phyloP scores from a whole-genome alignment of 345 rosid species.

The Acer saccharum region DNA sequence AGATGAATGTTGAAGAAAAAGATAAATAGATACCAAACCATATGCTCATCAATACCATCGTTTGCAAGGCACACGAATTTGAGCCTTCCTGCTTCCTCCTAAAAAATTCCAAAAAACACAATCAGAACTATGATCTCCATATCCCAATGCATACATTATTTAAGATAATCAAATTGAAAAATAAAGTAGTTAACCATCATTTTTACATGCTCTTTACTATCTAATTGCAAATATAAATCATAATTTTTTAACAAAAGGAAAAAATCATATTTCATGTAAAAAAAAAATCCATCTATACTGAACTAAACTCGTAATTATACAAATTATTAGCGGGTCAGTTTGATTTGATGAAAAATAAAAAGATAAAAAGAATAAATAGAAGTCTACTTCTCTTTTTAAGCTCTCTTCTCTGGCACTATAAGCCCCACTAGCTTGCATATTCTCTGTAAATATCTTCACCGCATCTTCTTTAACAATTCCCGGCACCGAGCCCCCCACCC shows the following conservation, averaged over 20 bases:
- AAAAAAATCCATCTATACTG: not conserved
- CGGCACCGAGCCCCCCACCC: slow-evolving; percentile 41
- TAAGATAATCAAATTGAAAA: not conserved
- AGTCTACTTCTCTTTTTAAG: slow-evolving; percentile 80
- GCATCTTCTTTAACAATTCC: slow-evolving; percentile 77
- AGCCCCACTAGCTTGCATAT: slow-evolving; percentile 96
- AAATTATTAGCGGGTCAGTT: not conserved
- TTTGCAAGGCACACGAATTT: slow-evolving; percentile 81
- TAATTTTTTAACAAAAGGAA: not conserved
- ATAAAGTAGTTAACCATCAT: not conserved
- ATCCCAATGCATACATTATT: not conserved
- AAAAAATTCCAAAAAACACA: slow-evolving; percentile 14
- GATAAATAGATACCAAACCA: slow-evolving; percentile 80
- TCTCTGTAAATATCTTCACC: slow-evolving; percentile 82
- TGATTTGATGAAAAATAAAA: not conserved
- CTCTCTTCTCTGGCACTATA: slow-evolving; percentile 94
- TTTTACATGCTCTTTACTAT: not conserved
- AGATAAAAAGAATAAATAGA: not conserved
- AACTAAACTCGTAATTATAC: not conserved
- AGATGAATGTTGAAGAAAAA: slow-evolving; percentile 20
- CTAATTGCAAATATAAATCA: not conserved
- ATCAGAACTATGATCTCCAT: not conserved
- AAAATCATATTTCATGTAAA: not conserved
- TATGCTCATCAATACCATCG: slow-evolving; percentile 86
- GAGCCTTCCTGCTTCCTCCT: slow-evolving; percentile 94